Evolutionary conservation across 257 asterid species (phyloP), one percentile per base, ranked within the genome.

Genomic region (Penstemon barbatus): DNA sequence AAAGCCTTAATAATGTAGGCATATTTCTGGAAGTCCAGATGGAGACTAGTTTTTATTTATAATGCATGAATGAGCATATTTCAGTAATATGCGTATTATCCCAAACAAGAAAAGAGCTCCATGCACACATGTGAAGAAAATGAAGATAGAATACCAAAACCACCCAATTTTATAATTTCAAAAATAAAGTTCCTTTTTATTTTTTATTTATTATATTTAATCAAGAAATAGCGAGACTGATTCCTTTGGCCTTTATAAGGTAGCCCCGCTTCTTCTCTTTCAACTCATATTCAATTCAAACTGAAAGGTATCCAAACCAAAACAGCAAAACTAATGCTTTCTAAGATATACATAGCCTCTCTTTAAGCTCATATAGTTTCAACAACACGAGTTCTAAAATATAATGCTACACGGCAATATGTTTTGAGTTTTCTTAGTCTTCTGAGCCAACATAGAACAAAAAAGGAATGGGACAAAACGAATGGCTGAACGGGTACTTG

Each of bases 401-500:
- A 13, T 45, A 42, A 9, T 49, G 54, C 54, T 49, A 49, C 3
- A 9, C 13, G 11, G 54, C 15, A 9, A 49, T 49, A 9, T 5
- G 5, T 25, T 49, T 9, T 15, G 8, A 49, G 54, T 49, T 10
- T 2, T 49, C 54, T 49, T 49, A 49, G 54, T 49, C 33, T 49
- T 49, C 2, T 3, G 61, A 56, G 61, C 8, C 6, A 36, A 18
- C 11, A 36, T 33, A 56, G 41, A 56, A 7, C 12, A 2, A 10
- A 56, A 37, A 38, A 55, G 61, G 67, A 1, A 82, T 82, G 91
- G 88, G 80, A 33, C 85, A 80, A 52, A 85, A 85, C 19, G 91
- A 85, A 53, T 87, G 95, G 92, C 66, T 85, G 39, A 87, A 87
- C 43, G 88, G 92, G 60, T 87, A 85, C 69, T 73, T 87, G 85